Evolutionary conservation across 768 basidiomycete genomes (phyloP), one percentile per base, ranked within the genome.

Genomic region (Mycena metata): DNA sequence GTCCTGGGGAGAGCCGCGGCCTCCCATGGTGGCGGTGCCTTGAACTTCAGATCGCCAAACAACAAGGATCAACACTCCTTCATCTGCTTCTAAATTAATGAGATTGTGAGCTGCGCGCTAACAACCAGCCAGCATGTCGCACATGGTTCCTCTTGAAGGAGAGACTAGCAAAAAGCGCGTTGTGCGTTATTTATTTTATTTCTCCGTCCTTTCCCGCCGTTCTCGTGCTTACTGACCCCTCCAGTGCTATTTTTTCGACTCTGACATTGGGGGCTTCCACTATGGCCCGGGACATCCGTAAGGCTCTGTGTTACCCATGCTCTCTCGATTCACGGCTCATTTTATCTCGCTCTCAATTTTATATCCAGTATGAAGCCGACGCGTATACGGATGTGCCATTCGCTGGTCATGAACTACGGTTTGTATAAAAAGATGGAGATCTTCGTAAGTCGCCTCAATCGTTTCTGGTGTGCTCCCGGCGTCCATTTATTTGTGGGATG

Each of bases 391-490:
- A 99, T 99, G 98, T 98, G 96, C 78, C 98, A 99, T 82, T 96
- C 96, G 13, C 86, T 99, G 59, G 98, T 99, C 63, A 99, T 99
- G 98, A 99, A 99, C 81, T 98, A 98, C 79, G 96, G 96, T 21
- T 82, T 99, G 19, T 99, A 99, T 84, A 98, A 98, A 82, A 96
- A 96, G 82, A 99, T 99, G 98, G 98, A 99, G 80, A 99, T 99
- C 72, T 99, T 98, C 74, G 98, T 98, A 76, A 74, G 98, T 86
- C 57, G 9, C 21, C 54, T 23, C 10, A 33, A 17, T 62, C 19
- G 21, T n/a, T 42, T 35, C 35, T 26, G 39, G 49, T 56, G n/a
- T 26, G 12, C n/a, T 12, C 21, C n/a, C 33, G 36, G n/a, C 62
- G 19, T 52, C 26, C 43, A 60, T 66, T 36, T 58, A 70, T 8